These are phyloP conservation scores for Pholiota adiposa DNA, from an alignment of 1,284 basidiomycete genomes.

Conservation along the genomic window DNA sequence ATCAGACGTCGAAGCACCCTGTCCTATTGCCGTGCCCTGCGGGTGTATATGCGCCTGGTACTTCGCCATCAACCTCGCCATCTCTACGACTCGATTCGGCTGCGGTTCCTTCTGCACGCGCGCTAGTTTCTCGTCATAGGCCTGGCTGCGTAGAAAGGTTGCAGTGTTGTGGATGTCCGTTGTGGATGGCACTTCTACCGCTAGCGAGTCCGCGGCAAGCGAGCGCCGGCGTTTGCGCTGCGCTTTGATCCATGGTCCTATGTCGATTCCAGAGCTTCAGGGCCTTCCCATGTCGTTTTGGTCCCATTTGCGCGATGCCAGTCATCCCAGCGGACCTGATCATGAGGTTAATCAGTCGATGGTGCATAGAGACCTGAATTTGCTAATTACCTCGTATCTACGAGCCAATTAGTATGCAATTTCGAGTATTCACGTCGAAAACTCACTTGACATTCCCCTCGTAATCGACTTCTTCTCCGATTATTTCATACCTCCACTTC, in stretches of 20 bases:
- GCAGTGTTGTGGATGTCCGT: slow-evolving; percentile 44
- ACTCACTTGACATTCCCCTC: slow-evolving; percentile 34
- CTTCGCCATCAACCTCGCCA: slow-evolving; percentile 20
- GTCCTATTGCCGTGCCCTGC: not conserved
- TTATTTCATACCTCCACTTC: slow-evolving; percentile 37
- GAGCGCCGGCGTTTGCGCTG: slow-evolving; percentile 25
- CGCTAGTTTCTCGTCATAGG: slow-evolving; percentile 44
- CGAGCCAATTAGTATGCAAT: not conserved
- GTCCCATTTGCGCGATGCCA: slow-evolving; percentile 41
- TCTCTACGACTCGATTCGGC: slow-evolving; percentile 24
- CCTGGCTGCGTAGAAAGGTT: slow-evolving; percentile 46
- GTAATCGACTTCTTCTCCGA: slow-evolving; percentile 41
- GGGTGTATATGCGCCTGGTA: slow-evolving; percentile 14
- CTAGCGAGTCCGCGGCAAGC: slow-evolving; percentile 28
- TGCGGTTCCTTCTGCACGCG: slow-evolving; percentile 5
- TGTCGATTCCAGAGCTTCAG: slow-evolving; percentile 15
- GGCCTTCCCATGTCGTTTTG: slow-evolving; percentile 38
- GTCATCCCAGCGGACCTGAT: slow-evolving; percentile 36
- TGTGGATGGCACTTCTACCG: slow-evolving; percentile 32
- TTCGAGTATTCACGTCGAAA: not conserved
- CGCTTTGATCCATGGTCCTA: slow-evolving; percentile 26
- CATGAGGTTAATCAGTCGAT: not conserved
- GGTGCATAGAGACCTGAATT: not conserved
- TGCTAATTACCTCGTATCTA: slow-evolving; percentile 24
- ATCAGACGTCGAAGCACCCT: slow-evolving; percentile 12